A percentile compares a stretch with the other conserved stretches of the same genome.
phyloP scores from a whole-genome alignment of 164 flowering plant species.

The Warburgia ugandensis region DNA sequence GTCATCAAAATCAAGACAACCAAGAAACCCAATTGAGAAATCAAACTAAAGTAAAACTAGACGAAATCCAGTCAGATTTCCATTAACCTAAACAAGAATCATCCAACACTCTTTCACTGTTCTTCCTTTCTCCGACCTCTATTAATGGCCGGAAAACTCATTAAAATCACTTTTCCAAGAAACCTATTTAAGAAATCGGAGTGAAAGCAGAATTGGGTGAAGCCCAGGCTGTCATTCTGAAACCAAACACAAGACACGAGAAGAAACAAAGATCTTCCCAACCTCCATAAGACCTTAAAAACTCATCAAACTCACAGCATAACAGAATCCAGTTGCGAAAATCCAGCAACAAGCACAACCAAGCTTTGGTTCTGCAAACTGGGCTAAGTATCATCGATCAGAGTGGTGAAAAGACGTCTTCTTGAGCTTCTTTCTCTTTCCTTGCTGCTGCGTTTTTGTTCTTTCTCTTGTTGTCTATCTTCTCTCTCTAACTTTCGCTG shows the following conservation, averaged over 20 bases:
- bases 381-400: conserved; percentile 49
- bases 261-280: no score
- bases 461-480: conserved; percentile 17
- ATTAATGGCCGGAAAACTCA: no score
- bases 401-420: conserved; percentile 16
- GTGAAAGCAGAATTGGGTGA: conserved; percentile 7
- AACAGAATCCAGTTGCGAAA: background rate
- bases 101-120: background rate
- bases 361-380: conserved; percentile 1
- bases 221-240: no score
- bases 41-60: background rate
- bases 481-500: conserved; percentile 16
- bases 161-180: conserved; percentile 21
- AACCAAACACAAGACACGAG: no score
- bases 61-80: background rate
- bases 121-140: background rate
- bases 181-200: conserved; percentile 9
- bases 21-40: background rate
- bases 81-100: background rate
- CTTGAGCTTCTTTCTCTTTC: conserved; percentile 6
- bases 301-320: background rate
- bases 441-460: background rate
- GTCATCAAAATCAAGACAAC: conserved; percentile 8
- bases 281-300: background rate
- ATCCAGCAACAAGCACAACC: no score